A percentile compares a stretch with the other conserved stretches of the same genome.
These are phyloP conservation scores for Selaginella moellendorffii DNA, from an alignment of 75 land plant genomes.

Conservation along the genomic window DNA sequence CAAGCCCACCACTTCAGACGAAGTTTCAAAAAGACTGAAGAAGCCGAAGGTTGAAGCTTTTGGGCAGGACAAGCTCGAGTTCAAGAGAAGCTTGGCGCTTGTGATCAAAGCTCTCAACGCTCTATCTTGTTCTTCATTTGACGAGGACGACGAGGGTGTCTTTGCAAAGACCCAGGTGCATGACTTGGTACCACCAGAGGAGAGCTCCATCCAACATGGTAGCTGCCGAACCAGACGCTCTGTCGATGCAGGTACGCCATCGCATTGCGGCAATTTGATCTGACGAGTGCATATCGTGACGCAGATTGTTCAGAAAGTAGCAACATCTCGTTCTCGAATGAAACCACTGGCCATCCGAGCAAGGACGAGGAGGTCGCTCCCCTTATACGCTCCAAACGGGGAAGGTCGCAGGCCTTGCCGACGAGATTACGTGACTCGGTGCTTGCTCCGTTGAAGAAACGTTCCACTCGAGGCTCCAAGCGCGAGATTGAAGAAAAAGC, in stretches of 20 bases:
- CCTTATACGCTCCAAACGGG: slow-evolving; percentile 56
- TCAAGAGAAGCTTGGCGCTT: neutral
- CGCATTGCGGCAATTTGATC: too few relatives aligned
- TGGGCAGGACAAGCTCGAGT: too few relatives aligned
- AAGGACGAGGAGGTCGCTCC: slow-evolving; percentile 25
- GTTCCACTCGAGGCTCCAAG: slow-evolving; percentile 10
- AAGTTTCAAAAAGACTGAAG: neutral
- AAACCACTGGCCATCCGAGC: neutral
- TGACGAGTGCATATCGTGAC: neutral
- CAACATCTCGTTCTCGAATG: neutral
- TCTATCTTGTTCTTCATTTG: neutral
- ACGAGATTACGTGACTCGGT: slow-evolving; percentile 66
- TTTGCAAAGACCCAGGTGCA: neutral
- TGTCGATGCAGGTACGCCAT: too few relatives aligned
- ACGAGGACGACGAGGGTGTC: too few relatives aligned
- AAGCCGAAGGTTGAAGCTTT: neutral
- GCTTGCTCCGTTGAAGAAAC: slow-evolving; percentile 67
- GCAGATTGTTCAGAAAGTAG: neutral
- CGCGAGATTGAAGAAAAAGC: neutral
- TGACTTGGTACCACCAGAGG: neutral
- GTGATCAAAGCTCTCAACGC: neutral
- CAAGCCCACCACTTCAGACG: neutral
- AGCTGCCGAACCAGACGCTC: neutral
- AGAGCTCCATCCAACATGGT: neutral
- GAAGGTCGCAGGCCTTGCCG: slow-evolving; percentile 65